Percentiles rank a stretch among this genome's conserved stretches.
Conservation (phyloP, 164 flowering plant genomes). For the Magnolia sinica region DNA sequence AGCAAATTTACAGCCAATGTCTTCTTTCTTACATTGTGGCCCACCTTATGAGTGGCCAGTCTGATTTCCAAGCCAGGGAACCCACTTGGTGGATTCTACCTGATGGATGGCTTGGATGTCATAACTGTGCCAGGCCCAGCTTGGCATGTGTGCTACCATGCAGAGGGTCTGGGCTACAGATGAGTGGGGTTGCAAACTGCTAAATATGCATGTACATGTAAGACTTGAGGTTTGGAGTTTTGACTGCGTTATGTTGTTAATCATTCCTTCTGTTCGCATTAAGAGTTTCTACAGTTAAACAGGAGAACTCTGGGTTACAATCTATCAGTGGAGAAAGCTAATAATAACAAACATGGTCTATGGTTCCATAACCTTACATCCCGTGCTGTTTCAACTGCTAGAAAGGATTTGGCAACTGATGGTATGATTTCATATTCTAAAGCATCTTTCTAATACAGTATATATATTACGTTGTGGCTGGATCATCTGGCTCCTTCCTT, state of each 20-base stretch:
- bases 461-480: neutral
- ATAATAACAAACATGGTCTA: slow-evolving; percentile 8
- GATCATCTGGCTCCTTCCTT: neutral
- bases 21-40: too few species aligned
- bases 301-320: neutral
- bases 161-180: too few species aligned
- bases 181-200: too few species aligned
- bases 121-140: too few species aligned
- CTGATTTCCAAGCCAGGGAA: too few species aligned
- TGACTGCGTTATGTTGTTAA: neutral
- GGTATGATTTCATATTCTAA: slow-evolving; percentile 19
- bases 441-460: neutral
- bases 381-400: slow-evolving; percentile 31
- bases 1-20: too few species aligned
- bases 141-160: too few species aligned
- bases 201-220: too few species aligned
- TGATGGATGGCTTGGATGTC: too few species aligned
- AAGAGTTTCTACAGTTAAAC: neutral
- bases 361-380: slow-evolving; percentile 15
- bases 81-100: too few species aligned
- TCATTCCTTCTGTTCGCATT: neutral
- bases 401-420: slow-evolving; percentile 14
- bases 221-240: too few species aligned
- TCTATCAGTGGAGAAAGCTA: neutral
- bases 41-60: too few species aligned